phyloP scores from a whole-genome alignment of 352 stramenopile genomes.

The Pythium vanterpoolii region DNA sequence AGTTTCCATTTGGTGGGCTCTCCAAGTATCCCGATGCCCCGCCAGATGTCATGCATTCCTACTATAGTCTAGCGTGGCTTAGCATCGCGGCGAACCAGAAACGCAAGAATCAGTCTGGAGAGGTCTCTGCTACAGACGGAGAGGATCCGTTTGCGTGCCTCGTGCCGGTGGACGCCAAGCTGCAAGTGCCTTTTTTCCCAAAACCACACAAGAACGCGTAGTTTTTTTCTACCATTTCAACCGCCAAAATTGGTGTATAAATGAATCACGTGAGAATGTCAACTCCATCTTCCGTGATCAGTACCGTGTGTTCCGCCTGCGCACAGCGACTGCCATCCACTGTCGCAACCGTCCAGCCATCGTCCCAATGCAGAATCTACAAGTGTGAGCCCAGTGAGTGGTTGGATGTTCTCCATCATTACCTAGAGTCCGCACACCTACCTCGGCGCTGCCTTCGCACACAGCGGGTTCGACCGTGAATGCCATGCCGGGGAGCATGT shows the following conservation, averaged over 20 bases:
- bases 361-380: slow-evolving; percentile 90
- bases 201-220: slow-evolving; percentile 22
- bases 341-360: slow-evolving; percentile 97
- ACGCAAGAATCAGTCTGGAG: slow-evolving; percentile 8
- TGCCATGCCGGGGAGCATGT: slow-evolving; percentile 92
- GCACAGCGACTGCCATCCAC: slow-evolving; percentile 91
- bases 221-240: not conserved
- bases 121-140: not conserved
- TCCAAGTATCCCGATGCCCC: slow-evolving; percentile 73
- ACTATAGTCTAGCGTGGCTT: slow-evolving; percentile 89
- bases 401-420: not conserved
- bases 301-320: slow-evolving; percentile 98
- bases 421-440: slow-evolving; percentile 16
- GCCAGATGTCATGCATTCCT: slow-evolving; percentile 91
- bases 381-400: not conserved
- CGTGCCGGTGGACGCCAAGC: slow-evolving; percentile 56
- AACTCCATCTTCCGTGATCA: slow-evolving; percentile 93
- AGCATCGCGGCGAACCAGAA: slow-evolving; percentile 62
- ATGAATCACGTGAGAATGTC: slow-evolving; percentile 90
- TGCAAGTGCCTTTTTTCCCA: slow-evolving; percentile 75
- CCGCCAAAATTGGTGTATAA: not conserved
- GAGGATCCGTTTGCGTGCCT: slow-evolving; percentile 31
- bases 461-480: slow-evolving; percentile 99
- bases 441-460: slow-evolving; percentile 87
- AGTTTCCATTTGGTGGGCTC: slow-evolving; percentile 82